Percentiles rank a stretch among this genome's conserved stretches.
Conservation (phyloP, 2,329 filamentous ascomycete genomes). For the Ustilaginoidea virens region DNA sequence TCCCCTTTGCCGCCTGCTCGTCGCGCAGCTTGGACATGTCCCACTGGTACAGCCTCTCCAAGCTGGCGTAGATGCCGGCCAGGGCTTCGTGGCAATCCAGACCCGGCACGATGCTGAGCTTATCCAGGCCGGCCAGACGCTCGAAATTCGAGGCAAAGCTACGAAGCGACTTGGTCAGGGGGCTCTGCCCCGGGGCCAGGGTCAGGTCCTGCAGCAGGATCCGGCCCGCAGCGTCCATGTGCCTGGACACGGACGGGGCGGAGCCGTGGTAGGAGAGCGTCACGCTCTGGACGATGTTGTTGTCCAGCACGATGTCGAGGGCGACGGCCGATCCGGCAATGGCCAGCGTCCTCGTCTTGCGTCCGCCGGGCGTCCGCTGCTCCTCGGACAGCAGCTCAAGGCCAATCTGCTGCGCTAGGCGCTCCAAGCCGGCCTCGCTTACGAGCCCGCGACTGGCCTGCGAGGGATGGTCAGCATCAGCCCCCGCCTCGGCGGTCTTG, state of each 20-base stretch:
- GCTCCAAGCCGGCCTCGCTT: slow-evolving; percentile 60
- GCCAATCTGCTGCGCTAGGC: slow-evolving; percentile 52
- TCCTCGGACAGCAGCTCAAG: slow-evolving; percentile 48
- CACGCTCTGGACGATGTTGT: slow-evolving; percentile 47
- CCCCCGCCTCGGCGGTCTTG: too few relatives aligned
- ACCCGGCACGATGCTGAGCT: slow-evolving; percentile 49
- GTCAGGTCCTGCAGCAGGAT: slow-evolving; percentile 53
- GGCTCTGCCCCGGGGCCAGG: slow-evolving; percentile 41
- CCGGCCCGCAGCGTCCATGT: slow-evolving; percentile 44
- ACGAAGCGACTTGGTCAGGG: slow-evolving; percentile 55
- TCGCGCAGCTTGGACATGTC: slow-evolving; percentile 45
- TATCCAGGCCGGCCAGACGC: slow-evolving; percentile 52
- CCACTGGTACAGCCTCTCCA: slow-evolving; percentile 55
- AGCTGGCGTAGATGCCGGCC: slow-evolving; percentile 54
- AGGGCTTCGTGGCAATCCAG: slow-evolving; percentile 68
- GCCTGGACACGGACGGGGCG: slow-evolving; percentile 39
- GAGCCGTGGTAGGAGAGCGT: slow-evolving; percentile 47
- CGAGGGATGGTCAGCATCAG: slow-evolving; percentile 1
- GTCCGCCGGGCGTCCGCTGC: slow-evolving; percentile 27
- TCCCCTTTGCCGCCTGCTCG: slow-evolving; percentile 27
- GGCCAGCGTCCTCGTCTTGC: slow-evolving; percentile 38
- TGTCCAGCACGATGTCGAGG: slow-evolving; percentile 44
- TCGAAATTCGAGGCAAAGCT: slow-evolving; percentile 58
- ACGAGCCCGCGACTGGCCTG: slow-evolving; percentile 44
- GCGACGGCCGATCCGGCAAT: slow-evolving; percentile 46